Base-by-base conservation (phyloP, 305 asterid genomes). In the Fraxinus velutina region DNA sequence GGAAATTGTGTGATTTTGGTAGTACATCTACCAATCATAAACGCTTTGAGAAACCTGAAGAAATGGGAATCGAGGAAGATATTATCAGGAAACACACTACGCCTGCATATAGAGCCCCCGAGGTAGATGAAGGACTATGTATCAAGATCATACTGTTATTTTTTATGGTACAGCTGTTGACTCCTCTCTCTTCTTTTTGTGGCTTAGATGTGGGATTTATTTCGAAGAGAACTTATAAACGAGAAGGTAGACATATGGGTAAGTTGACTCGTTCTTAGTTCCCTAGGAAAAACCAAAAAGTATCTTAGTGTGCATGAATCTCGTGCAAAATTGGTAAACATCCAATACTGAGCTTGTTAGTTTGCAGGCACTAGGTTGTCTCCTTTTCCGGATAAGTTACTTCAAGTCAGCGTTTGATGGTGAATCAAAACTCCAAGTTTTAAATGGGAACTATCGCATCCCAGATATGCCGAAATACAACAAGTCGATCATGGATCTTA, bases 241-340 rank as follows among this genome's bases (percentile, higher is more conserved):
- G 99, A 95, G 92, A 95, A 94, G 86, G 99, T 93, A 15, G 99
- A 95, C 79, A 92, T 94, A 84, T 95, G 99, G 99, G 99, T 95
- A 90, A 92, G 99, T 87, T 47, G 80, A 39, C 68, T 34, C 37
- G 64, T 47, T 79, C 55, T 19, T 47, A 22, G 50, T n/a, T 42
- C 70, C 84, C 50, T 79, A 39, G 39, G 78, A 73, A 57, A 71
- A 70, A 66, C 72, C 34, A 76, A 77, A 47, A 73, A 62, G 70
- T 60, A 37, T 22, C 73, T 39, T 15, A 55, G 60, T 44, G 72
- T 47, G 44, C 44, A 74, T 70, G 66, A 42, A 50, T 83, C 64
- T 30, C 72, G 32, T 73, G 44, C 83, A 72, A 81, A 22, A 62
- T 68, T 50, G 50, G 77, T 62, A 74, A 79, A 75, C 17, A 79